Conservation (phyloP, 2,329 filamentous ascomycete genomes). For the Colletotrichum sp. region DNA sequence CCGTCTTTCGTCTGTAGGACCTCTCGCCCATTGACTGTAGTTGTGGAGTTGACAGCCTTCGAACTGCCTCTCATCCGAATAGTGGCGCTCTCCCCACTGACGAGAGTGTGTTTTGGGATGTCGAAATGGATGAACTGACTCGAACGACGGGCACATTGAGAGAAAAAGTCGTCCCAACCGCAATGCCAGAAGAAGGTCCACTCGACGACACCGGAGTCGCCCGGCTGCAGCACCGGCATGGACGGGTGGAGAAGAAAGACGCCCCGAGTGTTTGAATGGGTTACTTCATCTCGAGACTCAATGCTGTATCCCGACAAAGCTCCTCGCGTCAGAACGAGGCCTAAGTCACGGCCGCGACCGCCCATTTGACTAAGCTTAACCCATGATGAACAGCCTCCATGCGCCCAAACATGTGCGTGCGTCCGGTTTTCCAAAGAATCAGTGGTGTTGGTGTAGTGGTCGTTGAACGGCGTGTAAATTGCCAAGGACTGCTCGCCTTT, state of each 20-base stretch:
- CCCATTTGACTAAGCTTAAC: conserved; percentile 21
- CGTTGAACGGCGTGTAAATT: conserved; percentile 20
- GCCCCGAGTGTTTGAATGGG: conserved; percentile 15
- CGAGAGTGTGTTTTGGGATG: neutral
- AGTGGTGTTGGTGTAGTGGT: conserved; percentile 19
- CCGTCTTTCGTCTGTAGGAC: neutral
- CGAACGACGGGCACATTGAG: neutral
- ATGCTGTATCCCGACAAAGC: conserved; percentile 19
- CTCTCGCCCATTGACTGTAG: neutral
- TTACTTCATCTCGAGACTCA: conserved; percentile 11
- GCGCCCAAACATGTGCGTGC: conserved; percentile 16
- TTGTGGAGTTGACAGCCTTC: neutral
- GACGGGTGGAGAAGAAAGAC: conserved; percentile 16
- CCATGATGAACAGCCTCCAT: conserved; percentile 13
- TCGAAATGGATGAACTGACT: conserved; percentile 2
- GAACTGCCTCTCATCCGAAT: neutral
- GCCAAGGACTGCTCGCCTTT: conserved; percentile 2
- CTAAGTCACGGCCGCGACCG: conserved; percentile 7
- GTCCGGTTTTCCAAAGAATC: neutral
- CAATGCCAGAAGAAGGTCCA: conserved; percentile 19
- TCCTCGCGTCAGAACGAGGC: conserved; percentile 9
- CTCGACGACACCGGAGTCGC: neutral
- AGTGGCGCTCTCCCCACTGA: neutral
- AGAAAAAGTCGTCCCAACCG: conserved; percentile 11
- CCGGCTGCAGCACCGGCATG: conserved; percentile 3